phyloP scores from a whole-genome alignment of 2,329 filamentous ascomycete genomes.

The Fusarium siculi region DNA sequence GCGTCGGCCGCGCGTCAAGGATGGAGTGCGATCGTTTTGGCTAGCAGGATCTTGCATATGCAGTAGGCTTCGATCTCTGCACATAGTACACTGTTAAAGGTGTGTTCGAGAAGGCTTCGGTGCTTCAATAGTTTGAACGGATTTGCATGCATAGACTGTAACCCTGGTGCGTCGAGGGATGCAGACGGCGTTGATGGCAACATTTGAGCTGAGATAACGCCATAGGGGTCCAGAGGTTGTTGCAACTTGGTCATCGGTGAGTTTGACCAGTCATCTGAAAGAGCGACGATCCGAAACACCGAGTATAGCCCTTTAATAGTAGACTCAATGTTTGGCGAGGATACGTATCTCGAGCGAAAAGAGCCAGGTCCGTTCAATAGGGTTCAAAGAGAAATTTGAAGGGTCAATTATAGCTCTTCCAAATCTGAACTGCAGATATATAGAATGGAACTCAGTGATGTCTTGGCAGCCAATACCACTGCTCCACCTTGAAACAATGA shows the following conservation, averaged over 20 bases:
- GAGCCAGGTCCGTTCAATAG: fast-evolving
- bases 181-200: not conserved
- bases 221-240: not conserved
- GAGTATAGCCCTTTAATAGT: fast-evolving
- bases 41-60: slow-evolving; percentile 22
- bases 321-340: fast-evolving
- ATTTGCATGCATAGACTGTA: not conserved
- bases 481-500: fast-evolving
- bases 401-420: no score
- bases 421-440: no score
- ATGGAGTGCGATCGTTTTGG: not conserved
- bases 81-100: not conserved
- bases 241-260: fast-evolving
- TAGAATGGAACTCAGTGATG: no score
- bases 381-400: not conserved
- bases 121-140: not conserved
- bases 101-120: not conserved
- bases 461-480: no score
- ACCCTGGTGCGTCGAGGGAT: not conserved
- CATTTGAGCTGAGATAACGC: not conserved
- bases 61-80: not conserved
- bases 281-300: not conserved
- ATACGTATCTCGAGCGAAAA: not conserved
- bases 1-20: not conserved
- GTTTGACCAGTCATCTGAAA: fast-evolving